Evolutionary conservation across 176 grass and related monocot genomes (phyloP).

Genomic region (Cymbopogon citratus): DNA sequence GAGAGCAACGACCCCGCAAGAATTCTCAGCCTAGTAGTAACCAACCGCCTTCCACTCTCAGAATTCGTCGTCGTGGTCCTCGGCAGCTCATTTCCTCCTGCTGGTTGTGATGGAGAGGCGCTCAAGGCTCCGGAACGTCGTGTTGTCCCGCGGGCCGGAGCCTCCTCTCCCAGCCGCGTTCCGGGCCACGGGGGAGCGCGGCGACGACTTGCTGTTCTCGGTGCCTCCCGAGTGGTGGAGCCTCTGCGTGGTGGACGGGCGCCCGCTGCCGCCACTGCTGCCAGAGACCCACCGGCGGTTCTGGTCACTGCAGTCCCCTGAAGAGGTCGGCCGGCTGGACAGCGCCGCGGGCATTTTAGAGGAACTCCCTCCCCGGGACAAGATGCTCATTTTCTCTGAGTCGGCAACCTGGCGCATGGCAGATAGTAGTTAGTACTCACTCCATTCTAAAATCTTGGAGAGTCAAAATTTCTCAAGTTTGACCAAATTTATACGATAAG

Average conservation of each 20-base stretch:
- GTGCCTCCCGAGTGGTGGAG: constrained; percentile 54
- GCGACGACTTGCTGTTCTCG: constrained; percentile 44
- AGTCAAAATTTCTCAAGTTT: too few relatives aligned
- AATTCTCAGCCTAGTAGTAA: not conserved
- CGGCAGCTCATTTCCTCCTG: constrained; percentile 56
- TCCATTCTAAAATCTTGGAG: too few relatives aligned
- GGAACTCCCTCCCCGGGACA: constrained; percentile 53
- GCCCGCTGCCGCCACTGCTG: constrained; percentile 44
- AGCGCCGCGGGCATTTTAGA: constrained; percentile 47
- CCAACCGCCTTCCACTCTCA: too few relatives aligned
- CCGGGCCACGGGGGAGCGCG: constrained; percentile 24
- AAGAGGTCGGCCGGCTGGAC: constrained; percentile 46
- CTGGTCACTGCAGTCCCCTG: constrained; percentile 47
- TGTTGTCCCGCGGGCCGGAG: constrained; percentile 35
- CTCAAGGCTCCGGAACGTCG: constrained; percentile 57
- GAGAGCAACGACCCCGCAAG: not conserved
- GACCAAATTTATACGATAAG: too few relatives aligned
- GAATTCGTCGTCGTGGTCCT: not conserved
- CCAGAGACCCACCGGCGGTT: constrained; percentile 36
- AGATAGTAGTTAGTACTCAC: not conserved
- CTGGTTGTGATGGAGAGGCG: constrained; percentile 64
- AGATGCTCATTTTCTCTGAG: constrained; percentile 40
- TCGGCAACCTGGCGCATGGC: constrained; percentile 31
- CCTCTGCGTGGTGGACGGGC: constrained; percentile 52
- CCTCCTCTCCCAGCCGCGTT: not conserved